Evolutionary conservation across 495 filamentous ascomycete genomes (phyloP).

Genomic region (Letharia lupina): DNA sequence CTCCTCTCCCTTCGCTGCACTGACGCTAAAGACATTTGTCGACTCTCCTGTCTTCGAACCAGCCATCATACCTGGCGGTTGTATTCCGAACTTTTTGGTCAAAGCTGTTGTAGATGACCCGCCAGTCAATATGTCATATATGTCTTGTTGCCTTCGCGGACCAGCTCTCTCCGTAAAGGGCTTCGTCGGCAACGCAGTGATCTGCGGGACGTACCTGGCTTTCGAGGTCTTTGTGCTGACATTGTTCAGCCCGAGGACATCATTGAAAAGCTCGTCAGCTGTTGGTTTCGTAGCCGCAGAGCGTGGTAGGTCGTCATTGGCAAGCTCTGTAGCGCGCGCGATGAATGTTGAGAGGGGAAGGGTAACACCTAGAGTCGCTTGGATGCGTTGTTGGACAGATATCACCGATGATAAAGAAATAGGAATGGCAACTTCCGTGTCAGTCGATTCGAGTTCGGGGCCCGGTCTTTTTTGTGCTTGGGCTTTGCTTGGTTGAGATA

Average conservation of each 20-base stretch:
- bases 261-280: slow-evolving; percentile 77
- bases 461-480: slow-evolving; percentile 34
- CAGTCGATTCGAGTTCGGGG: slow-evolving; percentile 30
- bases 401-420: slow-evolving; percentile 71
- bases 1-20: slow-evolving; percentile 68
- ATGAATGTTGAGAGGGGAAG: slow-evolving; percentile 84
- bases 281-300: slow-evolving; percentile 52
- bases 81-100: neutral
- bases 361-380: slow-evolving; percentile 63
- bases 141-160: slow-evolving; percentile 43
- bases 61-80: slow-evolving; percentile 24
- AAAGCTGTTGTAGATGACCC: slow-evolving; percentile 24
- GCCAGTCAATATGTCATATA: slow-evolving; percentile 69
- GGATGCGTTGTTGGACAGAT: slow-evolving; percentile 69
- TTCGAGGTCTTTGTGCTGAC: slow-evolving; percentile 43
- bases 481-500: slow-evolving; percentile 5
- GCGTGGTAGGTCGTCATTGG: slow-evolving; percentile 75
- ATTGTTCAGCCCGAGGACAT: slow-evolving; percentile 69
- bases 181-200: slow-evolving; percentile 48
- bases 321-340: slow-evolving; percentile 68
- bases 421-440: slow-evolving; percentile 54
- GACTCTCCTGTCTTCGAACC: slow-evolving; percentile 34
- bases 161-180: slow-evolving; percentile 23
- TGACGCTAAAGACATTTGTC: slow-evolving; percentile 73
- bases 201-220: slow-evolving; percentile 63